phyloP scores from a whole-genome alignment of 2,329 filamentous ascomycete species.

The Microcyclospora pomicola region DNA sequence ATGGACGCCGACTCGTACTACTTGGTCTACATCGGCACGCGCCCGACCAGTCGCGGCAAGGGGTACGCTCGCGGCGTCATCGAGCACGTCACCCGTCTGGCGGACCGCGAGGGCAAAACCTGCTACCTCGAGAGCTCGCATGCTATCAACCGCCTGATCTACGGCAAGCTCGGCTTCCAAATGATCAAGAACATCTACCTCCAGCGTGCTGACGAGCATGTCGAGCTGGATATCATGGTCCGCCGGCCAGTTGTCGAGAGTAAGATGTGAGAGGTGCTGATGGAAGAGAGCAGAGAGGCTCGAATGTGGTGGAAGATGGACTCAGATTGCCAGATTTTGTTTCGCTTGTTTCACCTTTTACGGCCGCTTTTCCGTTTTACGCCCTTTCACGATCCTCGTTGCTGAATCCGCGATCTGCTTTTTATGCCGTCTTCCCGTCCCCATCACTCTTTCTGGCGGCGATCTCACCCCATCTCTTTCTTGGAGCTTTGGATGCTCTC shows the following conservation, averaged over 20 bases:
- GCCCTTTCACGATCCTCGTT: no score
- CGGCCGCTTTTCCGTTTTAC: neutral
- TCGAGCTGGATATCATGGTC: conserved; percentile 69
- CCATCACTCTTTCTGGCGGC: no score
- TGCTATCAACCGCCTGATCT: conserved; percentile 53
- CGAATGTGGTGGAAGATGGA: no score
- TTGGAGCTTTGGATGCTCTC: no score
- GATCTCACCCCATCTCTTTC: no score
- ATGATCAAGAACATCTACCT: conserved; percentile 49
- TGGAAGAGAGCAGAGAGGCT: no score
- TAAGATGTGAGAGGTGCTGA: neutral
- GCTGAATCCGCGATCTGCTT: no score
- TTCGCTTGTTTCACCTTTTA: no score
- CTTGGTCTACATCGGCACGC: conserved; percentile 70
- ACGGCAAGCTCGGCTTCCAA: conserved; percentile 62
- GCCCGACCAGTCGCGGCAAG: conserved; percentile 53
- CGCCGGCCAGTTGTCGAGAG: conserved; percentile 42
- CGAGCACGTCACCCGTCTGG: conserved; percentile 52
- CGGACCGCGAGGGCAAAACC: conserved; percentile 52
- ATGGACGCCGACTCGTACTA: conserved; percentile 61
- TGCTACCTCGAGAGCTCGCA: conserved; percentile 73
- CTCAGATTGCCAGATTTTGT: no score
- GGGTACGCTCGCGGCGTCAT: conserved; percentile 62
- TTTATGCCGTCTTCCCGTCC: no score
- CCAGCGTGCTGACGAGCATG: conserved; percentile 41